Evolutionary conservation across 2,329 filamentous ascomycete species (phyloP).

Genomic region (Fusarium verrucosum): DNA sequence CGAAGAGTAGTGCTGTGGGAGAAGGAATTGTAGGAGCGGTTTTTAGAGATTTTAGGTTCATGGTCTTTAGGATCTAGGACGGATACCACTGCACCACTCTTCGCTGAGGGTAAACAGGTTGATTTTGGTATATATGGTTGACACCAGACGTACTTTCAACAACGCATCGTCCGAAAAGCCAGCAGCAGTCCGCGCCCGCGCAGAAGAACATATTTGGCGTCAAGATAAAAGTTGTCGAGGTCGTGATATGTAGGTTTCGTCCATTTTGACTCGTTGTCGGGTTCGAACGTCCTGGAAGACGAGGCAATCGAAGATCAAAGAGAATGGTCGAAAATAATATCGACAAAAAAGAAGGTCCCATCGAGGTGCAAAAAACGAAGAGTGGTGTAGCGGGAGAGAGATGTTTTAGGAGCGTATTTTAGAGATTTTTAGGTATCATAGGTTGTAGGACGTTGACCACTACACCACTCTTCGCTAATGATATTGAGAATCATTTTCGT

Average conservation of each 20-base stretch:
- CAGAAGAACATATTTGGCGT: not conserved
- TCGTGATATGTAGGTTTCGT: not conserved
- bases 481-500: not conserved
- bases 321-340: not conserved
- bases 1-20: not conserved
- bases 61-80: not conserved
- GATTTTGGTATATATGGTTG: not conserved
- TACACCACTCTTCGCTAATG: conserved; percentile 1
- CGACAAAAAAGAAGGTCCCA: not conserved
- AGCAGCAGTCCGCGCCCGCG: not conserved
- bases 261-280: too few relatives aligned
- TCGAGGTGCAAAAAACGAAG: not conserved
- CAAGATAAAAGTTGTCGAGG: not conserved
- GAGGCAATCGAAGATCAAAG: not conserved
- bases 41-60: not conserved
- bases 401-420: not conserved
- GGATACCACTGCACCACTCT: conserved; percentile 7
- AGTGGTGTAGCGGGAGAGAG: not conserved
- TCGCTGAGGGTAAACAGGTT: not conserved
- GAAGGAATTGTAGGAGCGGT: not conserved
- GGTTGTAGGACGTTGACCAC: not conserved
- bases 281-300: not conserved
- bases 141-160: not conserved
- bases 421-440: not conserved
- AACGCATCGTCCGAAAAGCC: not conserved